phyloP scores from a whole-genome alignment of 352 stramenopile species.

The Phytophthora meadii region DNA sequence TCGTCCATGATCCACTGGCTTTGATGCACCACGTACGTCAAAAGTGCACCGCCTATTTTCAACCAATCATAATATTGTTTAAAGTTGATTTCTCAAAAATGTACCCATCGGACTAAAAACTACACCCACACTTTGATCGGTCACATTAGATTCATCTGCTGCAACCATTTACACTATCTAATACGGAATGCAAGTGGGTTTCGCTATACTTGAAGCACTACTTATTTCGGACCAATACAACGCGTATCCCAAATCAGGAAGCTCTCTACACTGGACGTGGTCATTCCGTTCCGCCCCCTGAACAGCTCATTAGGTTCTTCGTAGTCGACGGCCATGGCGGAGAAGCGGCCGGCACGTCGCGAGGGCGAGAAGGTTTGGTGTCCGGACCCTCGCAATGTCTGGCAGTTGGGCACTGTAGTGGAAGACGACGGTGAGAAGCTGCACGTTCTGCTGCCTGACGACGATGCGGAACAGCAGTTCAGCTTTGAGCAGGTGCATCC shows the following conservation, averaged over 20 bases:
- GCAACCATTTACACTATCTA: neutral
- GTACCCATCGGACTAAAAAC: constrained; percentile 22
- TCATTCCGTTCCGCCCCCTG: constrained; percentile 16
- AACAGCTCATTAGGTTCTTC: constrained; percentile 13
- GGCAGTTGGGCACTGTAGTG: constrained; percentile 85
- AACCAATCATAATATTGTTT: too few relatives aligned
- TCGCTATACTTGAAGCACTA: neutral
- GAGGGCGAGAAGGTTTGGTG: constrained; percentile 91
- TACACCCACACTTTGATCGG: constrained; percentile 12
- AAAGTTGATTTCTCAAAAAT: constrained; percentile 14
- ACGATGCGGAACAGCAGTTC: constrained; percentile 85
- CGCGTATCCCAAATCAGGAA: constrained; percentile 33
- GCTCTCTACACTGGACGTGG: neutral
- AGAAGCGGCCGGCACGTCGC: constrained; percentile 64
- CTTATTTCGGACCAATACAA: constrained; percentile 14
- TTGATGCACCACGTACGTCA: constrained; percentile 8
- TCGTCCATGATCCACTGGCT: constrained; percentile 23
- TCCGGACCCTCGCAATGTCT: constrained; percentile 86
- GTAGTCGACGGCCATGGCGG: constrained; percentile 30
- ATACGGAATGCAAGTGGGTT: constrained; percentile 14
- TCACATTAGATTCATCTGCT: constrained; percentile 9
- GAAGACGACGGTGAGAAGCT: constrained; percentile 89
- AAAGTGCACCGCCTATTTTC: too few relatives aligned
- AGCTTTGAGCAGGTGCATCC: constrained; percentile 84
- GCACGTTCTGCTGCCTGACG: constrained; percentile 82